Base-by-base conservation (phyloP, 1,284 basidiomycete species). In the Malassezia psittaci region DNA sequence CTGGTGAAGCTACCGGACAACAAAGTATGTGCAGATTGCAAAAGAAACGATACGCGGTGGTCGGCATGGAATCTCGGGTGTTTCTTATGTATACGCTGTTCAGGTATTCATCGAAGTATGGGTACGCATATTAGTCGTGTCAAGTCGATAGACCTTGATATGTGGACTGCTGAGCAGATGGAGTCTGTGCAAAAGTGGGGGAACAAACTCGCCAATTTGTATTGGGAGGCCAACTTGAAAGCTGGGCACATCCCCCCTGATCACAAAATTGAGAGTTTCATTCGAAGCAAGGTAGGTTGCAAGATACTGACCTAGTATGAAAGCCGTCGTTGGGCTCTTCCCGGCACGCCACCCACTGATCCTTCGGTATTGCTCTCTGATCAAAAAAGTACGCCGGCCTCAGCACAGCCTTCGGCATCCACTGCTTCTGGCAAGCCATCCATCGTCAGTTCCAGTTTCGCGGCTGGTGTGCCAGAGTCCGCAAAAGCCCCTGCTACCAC, bases 131-230 rank as follows among this genome's bases (percentile, higher is more conserved):
- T 66, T 24, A 63, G 52, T 51, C 72, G 67, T 50, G 89, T 98
- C 72, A 96, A 96, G 75, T 94, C 90, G 8, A 90, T 98, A 59
- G 93, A 98, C 78, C 83, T 98, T 42, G 93, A 98, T 69, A 85
- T 88, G 18, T 98, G 93, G 93, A 94, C 89, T 4, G 88, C 89
- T 1, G 91, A 96, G 69, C 93, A 98, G 78, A 93, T 98, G 86
- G 84, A 85, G 75, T 49, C 48, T 24, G 61, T 64, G 33, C 60
- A 87, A 75, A 88, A 86, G 75, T 98, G 94, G 93, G 93, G 93
- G 1, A 98, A 98, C 75, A 80, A 79, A 56, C 82, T 85, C 9
- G 90, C 88, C 9, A 98, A 98, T 76, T 64, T 87, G 9, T 98
- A 96, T 78, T 98, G 93, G 93, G 94, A 98, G 74, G 87, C 88